A percentile compares a stretch with the other conserved stretches of the same genome.
Conservation (phyloP, 2,329 filamentous ascomycete species). For the Paecilomyces sp. region DNA sequence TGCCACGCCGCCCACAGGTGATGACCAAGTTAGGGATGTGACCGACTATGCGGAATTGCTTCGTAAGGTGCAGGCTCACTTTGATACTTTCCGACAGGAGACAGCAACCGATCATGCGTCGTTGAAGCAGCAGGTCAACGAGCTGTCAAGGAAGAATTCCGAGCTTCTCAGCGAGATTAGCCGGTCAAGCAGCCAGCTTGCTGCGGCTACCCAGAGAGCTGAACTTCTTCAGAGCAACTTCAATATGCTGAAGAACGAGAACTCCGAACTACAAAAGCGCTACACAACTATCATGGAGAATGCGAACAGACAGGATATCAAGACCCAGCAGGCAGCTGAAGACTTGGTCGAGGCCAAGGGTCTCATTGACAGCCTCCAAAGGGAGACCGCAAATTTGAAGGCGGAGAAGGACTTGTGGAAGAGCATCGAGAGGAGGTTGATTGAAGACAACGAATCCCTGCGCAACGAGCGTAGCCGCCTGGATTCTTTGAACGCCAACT, state of each 20-base stretch:
- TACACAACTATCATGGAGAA: constrained; percentile 70
- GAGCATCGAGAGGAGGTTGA: constrained; percentile 80
- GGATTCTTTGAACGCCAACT: constrained; percentile 71
- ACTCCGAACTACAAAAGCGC: constrained; percentile 77
- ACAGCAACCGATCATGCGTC: constrained; percentile 73
- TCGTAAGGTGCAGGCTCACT: constrained; percentile 81
- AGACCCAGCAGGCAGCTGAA: constrained; percentile 85
- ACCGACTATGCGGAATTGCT: constrained; percentile 70
- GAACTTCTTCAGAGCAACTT: constrained; percentile 89
- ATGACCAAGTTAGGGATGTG: constrained; percentile 43
- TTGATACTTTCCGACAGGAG: constrained; percentile 83
- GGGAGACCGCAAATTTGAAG: constrained; percentile 86
- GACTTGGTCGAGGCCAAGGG: constrained; percentile 83
- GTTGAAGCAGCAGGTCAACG: constrained; percentile 77
- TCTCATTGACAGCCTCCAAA: constrained; percentile 76
- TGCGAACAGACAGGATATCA: constrained; percentile 81
- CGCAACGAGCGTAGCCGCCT: constrained; percentile 78
- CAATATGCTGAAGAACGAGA: constrained; percentile 74
- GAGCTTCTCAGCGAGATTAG: constrained; percentile 76
- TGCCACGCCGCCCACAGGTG: constrained; percentile 37
- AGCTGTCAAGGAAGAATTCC: constrained; percentile 73
- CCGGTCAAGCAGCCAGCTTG: constrained; percentile 70
- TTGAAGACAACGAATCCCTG: constrained; percentile 78
- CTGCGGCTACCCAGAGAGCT: constrained; percentile 73
- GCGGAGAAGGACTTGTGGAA: constrained; percentile 94